These are phyloP conservation scores for Agaricus subrufescens DNA, from an alignment of 768 basidiomycete species.

Conservation along the genomic window DNA sequence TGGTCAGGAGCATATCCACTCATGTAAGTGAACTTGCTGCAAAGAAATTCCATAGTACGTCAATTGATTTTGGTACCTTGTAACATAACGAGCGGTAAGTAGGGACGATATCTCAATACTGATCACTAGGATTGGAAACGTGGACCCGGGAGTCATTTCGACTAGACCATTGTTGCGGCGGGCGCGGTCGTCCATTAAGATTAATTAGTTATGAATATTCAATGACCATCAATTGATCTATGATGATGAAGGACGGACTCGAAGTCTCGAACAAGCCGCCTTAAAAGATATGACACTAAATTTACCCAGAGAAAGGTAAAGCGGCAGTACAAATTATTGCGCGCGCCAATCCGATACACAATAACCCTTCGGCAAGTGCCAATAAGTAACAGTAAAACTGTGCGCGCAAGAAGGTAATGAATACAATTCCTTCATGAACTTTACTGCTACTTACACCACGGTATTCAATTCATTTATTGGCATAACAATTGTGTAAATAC, in stretches of 20 bases:
- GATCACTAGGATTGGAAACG: not conserved
- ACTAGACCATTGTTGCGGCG: not conserved
- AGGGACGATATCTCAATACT: not conserved
- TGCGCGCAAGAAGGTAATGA: not conserved
- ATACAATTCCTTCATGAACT: no score
- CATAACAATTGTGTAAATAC: not conserved
- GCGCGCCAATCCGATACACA: not conserved
- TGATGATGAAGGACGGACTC: not conserved
- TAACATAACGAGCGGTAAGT: not conserved
- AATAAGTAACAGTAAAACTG: not conserved
- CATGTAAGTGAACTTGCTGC: not conserved
- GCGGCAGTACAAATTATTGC: not conserved
- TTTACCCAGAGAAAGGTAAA: not conserved
- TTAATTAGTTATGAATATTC: not conserved
- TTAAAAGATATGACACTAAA: slow-evolving; percentile 1
- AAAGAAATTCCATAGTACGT: not conserved
- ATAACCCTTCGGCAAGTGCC: not conserved
- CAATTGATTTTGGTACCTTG: not conserved
- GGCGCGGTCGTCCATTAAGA: not conserved
- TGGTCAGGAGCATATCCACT: not conserved
- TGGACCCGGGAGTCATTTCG: not conserved
- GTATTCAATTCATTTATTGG: not conserved
- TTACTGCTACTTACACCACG: not conserved
- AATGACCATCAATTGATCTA: not conserved
- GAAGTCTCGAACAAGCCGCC: not conserved